Base-by-base conservation (phyloP, 1,139 yeast species). In the Nadsonia starkeyi-henricii region DNA sequence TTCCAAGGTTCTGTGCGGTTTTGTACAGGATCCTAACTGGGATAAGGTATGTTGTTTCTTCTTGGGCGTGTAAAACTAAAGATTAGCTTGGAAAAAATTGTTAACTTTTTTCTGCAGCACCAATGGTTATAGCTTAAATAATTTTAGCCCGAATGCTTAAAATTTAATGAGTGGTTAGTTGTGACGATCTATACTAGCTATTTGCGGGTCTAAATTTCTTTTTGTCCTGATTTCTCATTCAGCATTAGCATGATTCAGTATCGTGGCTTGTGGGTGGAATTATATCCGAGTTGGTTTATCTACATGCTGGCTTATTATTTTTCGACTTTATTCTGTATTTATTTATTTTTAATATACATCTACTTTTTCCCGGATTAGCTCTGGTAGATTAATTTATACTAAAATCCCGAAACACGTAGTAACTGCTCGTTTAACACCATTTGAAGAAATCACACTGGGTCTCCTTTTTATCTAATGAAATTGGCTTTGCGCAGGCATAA, bases 1-100 rank as follows among this genome's bases (percentile, higher is more conserved):
- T 0, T 79, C 91, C n/a, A 77, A 78, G 55, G 78, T 85, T 1
- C 72, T 91, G 55, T 80, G 82, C 51, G 83, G 89, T 46, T 91
- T 91, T 59, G 79, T 91, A 48, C 96, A 89, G 64, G 91, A 85
- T 59, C 95, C 88, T 8, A 73, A 71, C 47, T 85, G 95, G 95
- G 88, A 81, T 51, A 71, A 73, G 54, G 66, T 58, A 53, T 41
- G 62, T 50, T 33, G 9, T 33, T n/a, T 33, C 39, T 33, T 33
- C 17, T 33, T 33, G 39, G 20, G 41, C 5, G 4, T 3, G 18
- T 20, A 12, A 33, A 28, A 9, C 28, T n/a, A 23, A 8, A 8
- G 42, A 18, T n/a, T 20, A 23, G 15, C 9, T 3, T 17, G 44
- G 30, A 20, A 18, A 41, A n/a, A 18, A n/a, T n/a, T 19, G 19